These are phyloP conservation scores for Kuraishia floccosa DNA, from an alignment of 805 yeast genomes.

Conservation along the genomic window DNA sequence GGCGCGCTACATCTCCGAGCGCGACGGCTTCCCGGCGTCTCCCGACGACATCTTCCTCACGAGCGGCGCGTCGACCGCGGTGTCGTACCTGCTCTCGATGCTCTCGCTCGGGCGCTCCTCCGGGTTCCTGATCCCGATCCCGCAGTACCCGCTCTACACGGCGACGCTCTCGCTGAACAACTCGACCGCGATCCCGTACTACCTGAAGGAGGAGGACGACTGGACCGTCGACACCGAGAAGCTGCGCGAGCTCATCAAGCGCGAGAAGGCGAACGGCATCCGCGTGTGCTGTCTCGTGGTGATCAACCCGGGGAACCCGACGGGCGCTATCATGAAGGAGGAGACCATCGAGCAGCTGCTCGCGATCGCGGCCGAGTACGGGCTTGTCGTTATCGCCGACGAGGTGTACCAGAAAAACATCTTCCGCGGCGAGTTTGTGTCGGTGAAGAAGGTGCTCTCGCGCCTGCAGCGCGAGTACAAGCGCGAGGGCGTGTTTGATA, in stretches of 20 bases:
- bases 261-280: slow-evolving; percentile 39
- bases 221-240: slow-evolving; percentile 78
- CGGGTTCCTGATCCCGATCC: slow-evolving; percentile 90
- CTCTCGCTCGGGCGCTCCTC: slow-evolving; percentile 56
- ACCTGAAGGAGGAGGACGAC: slow-evolving; percentile 62
- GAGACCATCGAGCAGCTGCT: slow-evolving; percentile 63
- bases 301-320: slow-evolving; percentile 98
- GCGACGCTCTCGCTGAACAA: slow-evolving; percentile 85
- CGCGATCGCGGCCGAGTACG: slow-evolving; percentile 72
- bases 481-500: slow-evolving; percentile 39
- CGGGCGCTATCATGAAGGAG: slow-evolving; percentile 71
- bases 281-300: slow-evolving; percentile 75
- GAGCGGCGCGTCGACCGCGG: slow-evolving; percentile 93
- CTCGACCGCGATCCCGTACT: slow-evolving; percentile 79
- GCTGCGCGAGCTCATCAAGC: slow-evolving; percentile 41
- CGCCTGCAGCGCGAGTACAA: slow-evolving; percentile 43
- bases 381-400: slow-evolving; percentile 86
- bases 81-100: slow-evolving; percentile 63
- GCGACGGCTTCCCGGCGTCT: slow-evolving; percentile 67
- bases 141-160: slow-evolving; percentile 95
- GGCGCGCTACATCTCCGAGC: slow-evolving; percentile 63
- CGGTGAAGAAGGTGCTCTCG: slow-evolving; percentile 72
- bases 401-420: slow-evolving; percentile 96
- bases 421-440: slow-evolving; percentile 69
- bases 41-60: slow-evolving; percentile 76